These are phyloP conservation scores for Plasmopara muralis DNA, from an alignment of 352 stramenopile genomes.

Conservation along the genomic window DNA sequence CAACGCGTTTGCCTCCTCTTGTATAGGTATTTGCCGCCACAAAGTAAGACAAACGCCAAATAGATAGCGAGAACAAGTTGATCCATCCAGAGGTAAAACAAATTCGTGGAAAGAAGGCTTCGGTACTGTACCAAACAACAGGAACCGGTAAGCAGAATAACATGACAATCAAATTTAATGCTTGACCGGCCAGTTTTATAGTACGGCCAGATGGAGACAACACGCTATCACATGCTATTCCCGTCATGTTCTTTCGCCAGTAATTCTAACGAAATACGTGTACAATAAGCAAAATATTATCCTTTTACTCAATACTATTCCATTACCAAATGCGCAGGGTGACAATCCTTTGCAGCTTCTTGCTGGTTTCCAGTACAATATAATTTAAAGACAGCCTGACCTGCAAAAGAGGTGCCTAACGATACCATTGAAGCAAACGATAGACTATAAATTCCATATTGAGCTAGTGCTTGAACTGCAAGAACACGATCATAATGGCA, in stretches of 20 bases:
- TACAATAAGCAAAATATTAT: background rate
- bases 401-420: background rate
- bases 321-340: constrained; percentile 24
- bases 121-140: constrained; percentile 2
- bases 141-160: background rate
- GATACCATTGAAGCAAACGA: constrained; percentile 16
- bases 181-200: constrained; percentile 6
- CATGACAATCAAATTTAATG: background rate
- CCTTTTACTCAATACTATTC: background rate
- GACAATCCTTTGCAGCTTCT: constrained; percentile 8
- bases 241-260: constrained; percentile 29
- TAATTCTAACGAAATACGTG: constrained; percentile 26
- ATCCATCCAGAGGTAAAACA: constrained; percentile 17
- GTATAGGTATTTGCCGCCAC: constrained; percentile 13
- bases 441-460: constrained; percentile 17
- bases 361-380: constrained; percentile 20
- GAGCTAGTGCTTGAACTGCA: constrained; percentile 10
- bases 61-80: constrained; percentile 8
- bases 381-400: constrained; percentile 15
- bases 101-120: constrained; percentile 43
- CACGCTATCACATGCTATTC: background rate
- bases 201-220: constrained; percentile 11
- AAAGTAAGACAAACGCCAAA: constrained; percentile 37
- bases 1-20: background rate
- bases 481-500: constrained; percentile 10